A percentile compares a stretch with the other conserved stretches of the same genome.
Conservation (phyloP, 805 yeast species). For the Candida vaughaniae region DNA sequence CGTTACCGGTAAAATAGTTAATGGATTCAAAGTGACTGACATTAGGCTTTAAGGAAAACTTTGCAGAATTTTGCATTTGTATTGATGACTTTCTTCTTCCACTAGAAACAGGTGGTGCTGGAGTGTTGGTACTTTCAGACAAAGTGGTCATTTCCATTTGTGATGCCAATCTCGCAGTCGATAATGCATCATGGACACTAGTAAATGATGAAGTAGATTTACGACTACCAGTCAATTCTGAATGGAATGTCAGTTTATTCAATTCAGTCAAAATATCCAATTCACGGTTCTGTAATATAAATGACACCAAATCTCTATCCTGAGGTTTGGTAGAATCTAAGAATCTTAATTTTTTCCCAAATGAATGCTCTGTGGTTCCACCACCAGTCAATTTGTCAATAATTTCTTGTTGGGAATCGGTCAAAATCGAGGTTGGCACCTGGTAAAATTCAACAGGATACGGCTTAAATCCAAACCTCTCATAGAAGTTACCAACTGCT, state of each 20-base stretch:
- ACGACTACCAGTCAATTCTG: constrained; percentile 29
- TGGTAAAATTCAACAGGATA: constrained; percentile 35
- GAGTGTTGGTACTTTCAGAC: constrained; percentile 13
- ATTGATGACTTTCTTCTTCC: constrained; percentile 27
- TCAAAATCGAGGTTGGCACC: constrained; percentile 23
- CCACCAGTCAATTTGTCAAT: constrained; percentile 19
- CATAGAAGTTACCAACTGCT: constrained; percentile 69
- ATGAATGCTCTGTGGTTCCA: constrained; percentile 4
- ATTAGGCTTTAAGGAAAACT: constrained; percentile 33
- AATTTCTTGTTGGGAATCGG: constrained; percentile 16
- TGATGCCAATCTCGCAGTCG: constrained; percentile 21
- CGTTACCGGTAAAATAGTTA: constrained; percentile 2
- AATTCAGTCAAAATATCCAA: constrained; percentile 36
- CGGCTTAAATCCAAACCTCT: constrained; percentile 55
- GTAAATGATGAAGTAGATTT: constrained; percentile 34
- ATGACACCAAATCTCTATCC: constrained; percentile 30
- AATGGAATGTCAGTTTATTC: constrained; percentile 32
- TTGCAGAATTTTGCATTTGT: constrained; percentile 23
- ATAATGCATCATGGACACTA: constrained; percentile 24
- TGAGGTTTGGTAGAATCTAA: constrained; percentile 20
- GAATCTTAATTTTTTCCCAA: constrained; percentile 31
- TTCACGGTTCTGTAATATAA: constrained; percentile 34
- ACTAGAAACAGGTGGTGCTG: constrained; percentile 1
- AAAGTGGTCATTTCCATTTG: constrained; percentile 20
- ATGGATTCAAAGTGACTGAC: constrained; percentile 7